phyloP scores from a whole-genome alignment of 306 rosid genomes.

The Psophocarpus tetragonolobus region DNA sequence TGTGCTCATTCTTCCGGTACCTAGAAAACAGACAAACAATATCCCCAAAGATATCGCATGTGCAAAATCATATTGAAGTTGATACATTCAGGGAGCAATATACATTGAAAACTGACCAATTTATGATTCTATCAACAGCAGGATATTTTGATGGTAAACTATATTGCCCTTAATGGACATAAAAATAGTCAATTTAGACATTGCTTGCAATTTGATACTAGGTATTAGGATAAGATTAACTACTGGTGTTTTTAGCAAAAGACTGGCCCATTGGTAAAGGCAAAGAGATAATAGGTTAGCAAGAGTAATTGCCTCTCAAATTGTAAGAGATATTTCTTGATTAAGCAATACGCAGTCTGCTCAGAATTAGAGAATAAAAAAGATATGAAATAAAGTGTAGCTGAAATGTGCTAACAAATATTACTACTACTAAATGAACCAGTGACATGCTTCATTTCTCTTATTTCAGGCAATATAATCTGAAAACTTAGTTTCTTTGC shows the following conservation, averaged over 20 bases:
- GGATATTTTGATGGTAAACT: background rate
- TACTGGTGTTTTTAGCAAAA: constrained; percentile 7
- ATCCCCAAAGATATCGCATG: constrained; percentile 4
- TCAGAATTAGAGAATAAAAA: background rate
- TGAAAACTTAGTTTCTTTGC: constrained; percentile 37
- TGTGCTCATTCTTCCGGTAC: constrained; percentile 19
- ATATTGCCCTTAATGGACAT: background rate
- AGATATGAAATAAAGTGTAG: background rate
- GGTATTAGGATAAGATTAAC: background rate
- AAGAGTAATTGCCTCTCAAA: constrained; percentile 8
- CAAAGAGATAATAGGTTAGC: background rate
- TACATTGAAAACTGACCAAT: background rate
- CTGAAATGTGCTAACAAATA: constrained; percentile 7
- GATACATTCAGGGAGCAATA: background rate
- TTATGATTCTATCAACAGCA: background rate
- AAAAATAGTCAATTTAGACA: background rate
- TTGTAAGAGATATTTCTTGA: background rate
- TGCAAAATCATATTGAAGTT: background rate
- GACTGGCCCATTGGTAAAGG: constrained; percentile 10
- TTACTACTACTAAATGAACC: background rate
- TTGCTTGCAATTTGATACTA: background rate
- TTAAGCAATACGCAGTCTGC: constrained; percentile 3
- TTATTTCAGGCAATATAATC: constrained; percentile 29
- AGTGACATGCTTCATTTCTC: constrained; percentile 8
- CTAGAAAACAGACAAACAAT: constrained; percentile 7